Evolutionary conservation across 805 yeast species (phyloP), one percentile per base, ranked within the genome.

Genomic region (Suhomyces sp.): DNA sequence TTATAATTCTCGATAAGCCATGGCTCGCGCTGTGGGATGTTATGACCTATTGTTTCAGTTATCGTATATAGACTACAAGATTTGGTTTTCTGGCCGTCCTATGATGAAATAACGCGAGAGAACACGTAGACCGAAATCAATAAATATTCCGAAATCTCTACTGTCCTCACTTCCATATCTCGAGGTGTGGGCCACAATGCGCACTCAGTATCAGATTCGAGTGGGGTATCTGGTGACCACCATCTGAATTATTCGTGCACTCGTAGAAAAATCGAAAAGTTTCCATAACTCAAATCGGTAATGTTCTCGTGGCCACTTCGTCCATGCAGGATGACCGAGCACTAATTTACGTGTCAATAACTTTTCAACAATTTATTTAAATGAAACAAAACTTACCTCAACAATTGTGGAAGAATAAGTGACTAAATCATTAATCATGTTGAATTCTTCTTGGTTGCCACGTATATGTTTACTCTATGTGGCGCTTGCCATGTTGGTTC

Each of bases 401-500:
- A 17, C 24, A 17, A 17, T 38, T 38, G 42, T 17, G 15, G 42
- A 38, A 42, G n/a, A 42, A 42, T 5, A 42, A 42, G 46, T 24
- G 46, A 23, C 29, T 22, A 24, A 42, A 42, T 40, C 24, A 17
- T 13, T 42, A 46, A 47, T 23, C 23, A 52, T 48, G 52, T 36
- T 55, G 54, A 55, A 53, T 23, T 46, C 48, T 26, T 44, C 47
- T 22, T 57, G 60, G 60, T 57, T 57, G 41, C 59, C 60, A 48
- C 57, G 57, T 35, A 41, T 55, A 41, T 57, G 60, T 29, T 60
- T 61, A 49, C 63, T 66, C 40, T 72, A 66, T 60, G 69, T 69
- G 60, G 60, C 66, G 52, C 64, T 69, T 54, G 71, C 72, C 50
- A 64, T 74, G 50, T 60, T 75, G 24, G 62, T 74, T 59, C 80